Evolutionary conservation across 2,329 filamentous ascomycete genomes (phyloP).

Genomic region (Arthrobotrys sphaeroides): DNA sequence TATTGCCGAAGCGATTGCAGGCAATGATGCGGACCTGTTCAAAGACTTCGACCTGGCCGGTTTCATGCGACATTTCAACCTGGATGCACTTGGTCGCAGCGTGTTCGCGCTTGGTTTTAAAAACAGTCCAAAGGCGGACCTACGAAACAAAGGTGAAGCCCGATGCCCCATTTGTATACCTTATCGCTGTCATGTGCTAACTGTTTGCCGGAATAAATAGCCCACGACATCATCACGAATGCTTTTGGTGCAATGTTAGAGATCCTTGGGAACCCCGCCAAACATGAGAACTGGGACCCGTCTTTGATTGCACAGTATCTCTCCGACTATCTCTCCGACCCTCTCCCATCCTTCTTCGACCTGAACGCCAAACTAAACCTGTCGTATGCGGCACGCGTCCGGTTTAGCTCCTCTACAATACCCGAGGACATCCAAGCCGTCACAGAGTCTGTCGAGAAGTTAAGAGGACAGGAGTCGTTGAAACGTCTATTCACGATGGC

Average conservation of each 20-base stretch:
- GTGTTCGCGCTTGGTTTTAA: conserved; percentile 90
- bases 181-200: conserved; percentile 18
- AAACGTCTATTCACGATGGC: conserved; percentile 75
- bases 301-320: conserved; percentile 80
- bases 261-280: conserved; percentile 73
- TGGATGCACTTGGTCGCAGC: conserved; percentile 87
- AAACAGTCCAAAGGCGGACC: conserved; percentile 77
- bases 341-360: conserved; percentile 84
- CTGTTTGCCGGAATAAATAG: conserved; percentile 64
- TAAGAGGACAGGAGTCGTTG: conserved; percentile 73
- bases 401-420: conserved; percentile 56
- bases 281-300: conserved; percentile 73
- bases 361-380: conserved; percentile 74
- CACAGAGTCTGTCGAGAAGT: conserved; percentile 61
- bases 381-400: conserved; percentile 64
- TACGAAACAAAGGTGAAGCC: conserved; percentile 83
- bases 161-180: conserved; percentile 23
- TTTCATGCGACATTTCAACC: conserved; percentile 94
- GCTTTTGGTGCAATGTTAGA: conserved; percentile 81
- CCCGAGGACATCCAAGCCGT: conserved; percentile 56
- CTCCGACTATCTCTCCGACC: conserved; percentile 86
- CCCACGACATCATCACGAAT: conserved; percentile 86
- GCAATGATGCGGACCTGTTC: conserved; percentile 89
- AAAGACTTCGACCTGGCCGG: conserved; percentile 95
- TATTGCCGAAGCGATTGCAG: conserved; percentile 92